Evolutionary conservation across 305 asterid genomes (phyloP), one percentile per base, ranked within the genome.

Genomic region (Fraxinus albicans): DNA sequence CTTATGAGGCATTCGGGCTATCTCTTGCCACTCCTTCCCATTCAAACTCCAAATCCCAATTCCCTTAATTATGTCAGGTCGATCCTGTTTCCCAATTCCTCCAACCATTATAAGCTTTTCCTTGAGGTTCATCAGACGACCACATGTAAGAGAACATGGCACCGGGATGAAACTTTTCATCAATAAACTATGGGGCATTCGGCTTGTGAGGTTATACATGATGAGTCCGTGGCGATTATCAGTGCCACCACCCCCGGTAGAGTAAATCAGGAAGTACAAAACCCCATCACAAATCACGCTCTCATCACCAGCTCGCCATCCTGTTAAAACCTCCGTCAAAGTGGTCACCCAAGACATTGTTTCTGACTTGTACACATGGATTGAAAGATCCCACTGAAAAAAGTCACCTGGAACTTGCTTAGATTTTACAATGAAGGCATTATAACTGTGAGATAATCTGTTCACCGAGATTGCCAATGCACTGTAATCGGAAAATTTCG

Each of bases 291-390:
- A 93, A 2, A 94, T 94, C 35, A 96, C 94, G 9, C 99, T 93
- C 88, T 96, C 98, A 25, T 96, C 97, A 17, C 98, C 98, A 1
- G 89, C 97, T 82, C 99, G 85, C 98, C 98, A 92, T 13, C 99
- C 98, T 1, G 92, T 60, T 70, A 96, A 79, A 29, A 90, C 85
- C 88, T 94, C 98, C 0, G 89, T 86, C 73, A 88, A 84, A 4
- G 89, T 84, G 13, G 95, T 89, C 8, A 60, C 75, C 99, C 98
- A 94, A 8, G 15, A 42, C 90, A 40, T 81, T 10, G 89, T 89
- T 79, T 85, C 90, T 0, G 98, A 96, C 72, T 92, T 88, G 5
- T 92, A 92, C 27, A 94, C 77, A 73, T 94, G 94, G 87, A 96
- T 85, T 0, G 98, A 90, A 80, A 96, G 90, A 80, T 96, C 95